Evolutionary conservation across 139 green algal species (phyloP).

Genomic region (Klebsormidium nitens): DNA sequence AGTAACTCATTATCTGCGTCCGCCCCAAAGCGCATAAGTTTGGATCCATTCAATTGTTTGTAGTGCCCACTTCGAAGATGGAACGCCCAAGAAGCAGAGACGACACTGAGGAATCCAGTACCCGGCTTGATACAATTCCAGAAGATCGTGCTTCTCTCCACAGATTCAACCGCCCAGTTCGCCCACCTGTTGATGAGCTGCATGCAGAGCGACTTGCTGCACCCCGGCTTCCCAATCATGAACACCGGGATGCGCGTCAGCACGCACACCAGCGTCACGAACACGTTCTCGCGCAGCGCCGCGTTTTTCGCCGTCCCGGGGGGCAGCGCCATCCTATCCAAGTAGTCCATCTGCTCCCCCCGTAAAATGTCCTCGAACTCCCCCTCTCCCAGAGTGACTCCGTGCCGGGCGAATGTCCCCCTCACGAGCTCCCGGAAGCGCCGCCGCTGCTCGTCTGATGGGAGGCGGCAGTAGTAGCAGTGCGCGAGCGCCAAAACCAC

Average conservation of each 20-base stretch:
- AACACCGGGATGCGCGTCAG: conserved; percentile 42
- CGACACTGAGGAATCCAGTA: too few species aligned
- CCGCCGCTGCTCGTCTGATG: background rate
- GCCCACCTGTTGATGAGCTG: conserved; percentile 32
- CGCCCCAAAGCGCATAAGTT: too few species aligned
- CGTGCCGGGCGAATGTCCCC: conserved; percentile 11
- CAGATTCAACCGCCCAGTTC: too few species aligned
- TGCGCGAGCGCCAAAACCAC: conserved; percentile 25
- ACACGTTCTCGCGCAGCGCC: conserved; percentile 37
- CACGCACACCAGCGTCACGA: conserved; percentile 40
- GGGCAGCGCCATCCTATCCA: conserved; percentile 37
- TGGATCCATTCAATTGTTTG: too few species aligned
- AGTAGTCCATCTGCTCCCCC: conserved; percentile 33
- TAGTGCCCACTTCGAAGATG: too few species aligned
- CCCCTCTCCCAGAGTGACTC: background rate
- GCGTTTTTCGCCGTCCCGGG: conserved; percentile 18
- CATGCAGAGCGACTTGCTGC: conserved; percentile 40
- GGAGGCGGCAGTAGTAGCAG: conserved; percentile 27
- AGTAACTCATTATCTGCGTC: too few species aligned
- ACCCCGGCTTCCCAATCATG: conserved; percentile 38
- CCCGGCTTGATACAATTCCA: too few species aligned
- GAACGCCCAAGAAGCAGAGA: too few species aligned
- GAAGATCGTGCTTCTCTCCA: too few species aligned
- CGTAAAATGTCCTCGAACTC: conserved; percentile 12
- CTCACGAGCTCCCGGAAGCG: background rate